Percentiles rank a stretch among this genome's conserved stretches.
phyloP scores from a whole-genome alignment of 371 early-diverging fungal genomes.

The Lichtheimia ramosa region DNA sequence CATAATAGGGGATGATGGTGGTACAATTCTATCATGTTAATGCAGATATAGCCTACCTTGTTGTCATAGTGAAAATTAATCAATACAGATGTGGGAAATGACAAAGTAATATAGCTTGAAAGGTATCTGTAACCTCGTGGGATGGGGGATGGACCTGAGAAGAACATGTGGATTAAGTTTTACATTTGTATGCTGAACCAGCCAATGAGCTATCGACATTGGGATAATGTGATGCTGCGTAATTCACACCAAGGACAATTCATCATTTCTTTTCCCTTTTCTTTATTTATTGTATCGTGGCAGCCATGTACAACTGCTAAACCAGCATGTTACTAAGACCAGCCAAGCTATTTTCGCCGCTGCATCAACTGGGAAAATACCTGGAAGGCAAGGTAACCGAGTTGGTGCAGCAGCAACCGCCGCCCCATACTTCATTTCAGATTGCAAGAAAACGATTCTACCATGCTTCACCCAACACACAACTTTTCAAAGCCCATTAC shows the following conservation, averaged over 20 bases:
- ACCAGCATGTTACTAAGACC: constrained; percentile 17
- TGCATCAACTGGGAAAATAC: constrained; percentile 25
- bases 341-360: constrained; percentile 20
- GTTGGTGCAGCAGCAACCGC: constrained; percentile 22
- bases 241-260: not conserved
- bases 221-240: too few species aligned
- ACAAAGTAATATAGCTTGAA: too few species aligned
- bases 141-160: too few species aligned
- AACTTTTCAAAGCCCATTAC: constrained; percentile 1
- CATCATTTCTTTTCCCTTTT: not conserved
- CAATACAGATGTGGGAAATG: too few species aligned
- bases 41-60: too few species aligned
- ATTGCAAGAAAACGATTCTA: constrained; percentile 6
- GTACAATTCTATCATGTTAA: too few species aligned
- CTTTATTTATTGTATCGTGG: not conserved
- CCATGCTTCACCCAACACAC: not conserved
- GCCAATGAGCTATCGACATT: too few species aligned
- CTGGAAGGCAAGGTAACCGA: constrained; percentile 22
- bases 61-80: too few species aligned
- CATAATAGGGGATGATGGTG: too few species aligned
- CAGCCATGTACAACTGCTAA: not conserved
- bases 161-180: too few species aligned
- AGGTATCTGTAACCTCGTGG: too few species aligned
- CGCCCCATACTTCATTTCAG: constrained; percentile 1
- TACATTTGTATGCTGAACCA: too few species aligned